Evolutionary conservation across 108 stramenopile species (phyloP).

Genomic region (Pseudonitzschia delicatissima): DNA sequence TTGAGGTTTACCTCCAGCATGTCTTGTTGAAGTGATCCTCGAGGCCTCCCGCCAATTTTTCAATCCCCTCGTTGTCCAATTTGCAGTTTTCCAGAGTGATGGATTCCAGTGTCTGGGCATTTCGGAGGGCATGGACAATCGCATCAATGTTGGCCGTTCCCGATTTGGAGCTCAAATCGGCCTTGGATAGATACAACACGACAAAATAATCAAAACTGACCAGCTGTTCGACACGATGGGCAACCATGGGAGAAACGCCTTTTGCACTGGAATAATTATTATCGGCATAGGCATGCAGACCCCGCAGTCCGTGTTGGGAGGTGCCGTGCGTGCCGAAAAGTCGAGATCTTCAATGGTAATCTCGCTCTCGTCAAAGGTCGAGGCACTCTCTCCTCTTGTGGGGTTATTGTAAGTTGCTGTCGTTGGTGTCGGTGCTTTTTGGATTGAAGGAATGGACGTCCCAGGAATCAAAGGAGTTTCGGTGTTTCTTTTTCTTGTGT

Average conservation of each 20-base stretch:
- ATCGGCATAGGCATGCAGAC: too few relatives aligned
- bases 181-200: constrained; percentile 30
- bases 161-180: constrained; percentile 3
- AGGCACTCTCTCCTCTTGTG: too few relatives aligned
- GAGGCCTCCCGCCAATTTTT: constrained; percentile 24
- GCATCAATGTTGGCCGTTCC: constrained; percentile 21
- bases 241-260: constrained; percentile 26
- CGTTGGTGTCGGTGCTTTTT: constrained; percentile 11
- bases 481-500: background rate
- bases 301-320: too few relatives aligned
- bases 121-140: constrained; percentile 21
- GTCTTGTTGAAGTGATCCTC: background rate
- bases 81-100: constrained; percentile 29
- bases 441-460: constrained; percentile 8
- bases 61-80: constrained; percentile 27
- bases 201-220: constrained; percentile 21
- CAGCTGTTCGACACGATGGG: constrained; percentile 31
- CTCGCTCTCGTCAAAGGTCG: constrained; percentile 23
- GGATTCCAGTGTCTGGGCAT: constrained; percentile 22
- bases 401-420: too few relatives aligned
- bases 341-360: constrained; percentile 24
- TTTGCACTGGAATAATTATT: too few relatives aligned
- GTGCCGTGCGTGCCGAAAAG: too few relatives aligned
- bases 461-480: background rate
- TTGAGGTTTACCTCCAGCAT: background rate